Conservation (phyloP, 495 filamentous ascomycete genomes). For the Echria macrotheca region DNA sequence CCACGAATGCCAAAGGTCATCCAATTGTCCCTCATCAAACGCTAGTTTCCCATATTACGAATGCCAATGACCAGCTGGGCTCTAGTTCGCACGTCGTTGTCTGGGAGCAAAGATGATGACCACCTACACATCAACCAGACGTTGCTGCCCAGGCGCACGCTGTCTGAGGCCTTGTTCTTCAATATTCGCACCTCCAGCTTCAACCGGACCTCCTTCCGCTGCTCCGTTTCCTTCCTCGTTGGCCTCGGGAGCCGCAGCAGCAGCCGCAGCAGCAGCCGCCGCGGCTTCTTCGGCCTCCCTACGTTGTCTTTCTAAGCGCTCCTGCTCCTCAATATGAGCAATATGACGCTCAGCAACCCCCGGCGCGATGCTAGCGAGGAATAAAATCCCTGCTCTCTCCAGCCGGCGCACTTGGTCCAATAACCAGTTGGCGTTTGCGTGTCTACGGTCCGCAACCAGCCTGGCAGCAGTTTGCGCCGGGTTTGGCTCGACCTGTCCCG, state of each 20-base stretch:
- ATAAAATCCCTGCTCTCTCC: constrained; percentile 74
- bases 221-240: background rate
- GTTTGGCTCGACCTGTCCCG: constrained; percentile 31
- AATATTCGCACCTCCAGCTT: background rate
- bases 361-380: constrained; percentile 78
- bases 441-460: constrained; percentile 46
- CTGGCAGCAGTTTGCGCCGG: constrained; percentile 51
- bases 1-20: too few species aligned
- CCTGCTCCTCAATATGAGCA: constrained; percentile 58
- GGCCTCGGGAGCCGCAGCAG: constrained; percentile 15
- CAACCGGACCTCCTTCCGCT: background rate
- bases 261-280: constrained; percentile 22
- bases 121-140: too few species aligned
- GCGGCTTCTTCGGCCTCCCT: constrained; percentile 44
- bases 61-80: too few species aligned
- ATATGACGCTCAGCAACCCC: constrained; percentile 83
- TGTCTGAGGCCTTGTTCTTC: background rate
- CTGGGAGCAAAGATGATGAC: too few species aligned
- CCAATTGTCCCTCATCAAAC: too few species aligned
- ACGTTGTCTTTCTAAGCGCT: constrained; percentile 45
- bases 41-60: too few species aligned
- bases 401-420: constrained; percentile 53
- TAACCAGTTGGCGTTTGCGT: constrained; percentile 47
- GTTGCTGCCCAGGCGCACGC: too few species aligned
- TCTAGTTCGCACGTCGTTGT: too few species aligned